A percentile compares a stretch with the other conserved stretches of the same genome.
These are phyloP conservation scores for Chenopodium quinoa DNA, from an alignment of 148 eudicot species.

Conservation along the genomic window DNA sequence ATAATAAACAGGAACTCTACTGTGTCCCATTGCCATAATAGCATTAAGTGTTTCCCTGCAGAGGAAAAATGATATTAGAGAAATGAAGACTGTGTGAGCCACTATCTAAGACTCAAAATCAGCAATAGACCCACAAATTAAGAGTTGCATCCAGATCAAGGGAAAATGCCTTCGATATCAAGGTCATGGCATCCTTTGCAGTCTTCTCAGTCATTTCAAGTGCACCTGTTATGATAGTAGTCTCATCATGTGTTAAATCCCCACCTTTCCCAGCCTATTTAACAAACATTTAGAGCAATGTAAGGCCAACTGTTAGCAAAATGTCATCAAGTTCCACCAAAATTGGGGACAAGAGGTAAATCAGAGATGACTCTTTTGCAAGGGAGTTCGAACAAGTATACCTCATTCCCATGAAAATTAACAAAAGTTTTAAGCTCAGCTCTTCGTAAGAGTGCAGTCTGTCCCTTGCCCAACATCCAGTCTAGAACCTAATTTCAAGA, in stretches of 20 bases:
- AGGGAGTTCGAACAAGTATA: slow-evolving; percentile 22
- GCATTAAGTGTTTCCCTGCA: slow-evolving; percentile 88
- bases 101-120: slow-evolving; percentile 28
- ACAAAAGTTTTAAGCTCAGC: slow-evolving; percentile 97
- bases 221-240: slow-evolving; percentile 94
- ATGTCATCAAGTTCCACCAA: background rate
- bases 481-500: slow-evolving; percentile 62
- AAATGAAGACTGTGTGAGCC: slow-evolving; percentile 17
- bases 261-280: slow-evolving; percentile 97
- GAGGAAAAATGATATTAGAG: slow-evolving; percentile 28
- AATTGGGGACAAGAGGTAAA: background rate
- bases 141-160: slow-evolving; percentile 98
- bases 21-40: slow-evolving; percentile 91
- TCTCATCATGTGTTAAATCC: slow-evolving; percentile 95
- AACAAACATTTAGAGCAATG: slow-evolving; percentile 14
- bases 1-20: slow-evolving; percentile 89
- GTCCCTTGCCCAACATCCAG: slow-evolving; percentile 96
- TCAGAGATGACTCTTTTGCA: background rate
- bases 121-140: slow-evolving; percentile 76
- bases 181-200: slow-evolving; percentile 98
- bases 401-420: slow-evolving; percentile 98
- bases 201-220: slow-evolving; percentile 93
- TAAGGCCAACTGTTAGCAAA: background rate
- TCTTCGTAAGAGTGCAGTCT: slow-evolving; percentile 76
- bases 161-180: slow-evolving; percentile 95